Base-by-base conservation (phyloP, 1,284 basidiomycete genomes). In the Prillingera fragicola region DNA sequence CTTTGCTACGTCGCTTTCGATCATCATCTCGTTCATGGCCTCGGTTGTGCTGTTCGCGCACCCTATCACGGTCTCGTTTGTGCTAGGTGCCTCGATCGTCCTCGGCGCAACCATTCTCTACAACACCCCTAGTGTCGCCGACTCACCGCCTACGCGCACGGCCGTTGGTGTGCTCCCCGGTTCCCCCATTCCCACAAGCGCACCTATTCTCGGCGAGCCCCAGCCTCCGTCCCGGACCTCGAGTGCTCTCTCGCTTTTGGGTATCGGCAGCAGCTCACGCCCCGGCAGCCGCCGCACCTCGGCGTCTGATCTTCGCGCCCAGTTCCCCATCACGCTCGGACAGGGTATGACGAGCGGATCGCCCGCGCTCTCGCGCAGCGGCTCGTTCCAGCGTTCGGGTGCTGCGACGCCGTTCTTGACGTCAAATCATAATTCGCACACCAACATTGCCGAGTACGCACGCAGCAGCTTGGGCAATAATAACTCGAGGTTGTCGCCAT, bases 1-100 rank as follows among this genome's bases (percentile, higher is more conserved):
- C 27, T 96, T 96, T 63, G 92, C 92, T 12, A 94, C 91, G 5
- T 87, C 84, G 55, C 75, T 96, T 54, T 85, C 84, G 64, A 95
- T 96, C 69, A 81, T 96, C 58, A 79, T 96, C 54, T 92, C 89
- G 37, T 95, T 94, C 78, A 76, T 90, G 46, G 87, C 86, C 3
- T 88, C 85, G 5, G 84, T 94, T 43, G 80, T 80, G 8, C 80
- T 95, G 31, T 95, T 95, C 77, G 76, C 84, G 63, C 91, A 91
- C 74, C 78, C 78, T 33, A 83, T 96, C 67, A 87, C 91, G 0
- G 76, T 82, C 43, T 80, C 84, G 0, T 96, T 96, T 66, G 70
- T 91, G 48, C 71, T 87, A 26, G 91, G 91, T 38, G 83, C 87
- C 0, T 74, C 77, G 25, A 78, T 89, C 49, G 91, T 95, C 38